A percentile compares a stretch with the other conserved stretches of the same genome.
Conservation (phyloP, 2,329 filamentous ascomycete genomes). For the Penicillium sp. region DNA sequence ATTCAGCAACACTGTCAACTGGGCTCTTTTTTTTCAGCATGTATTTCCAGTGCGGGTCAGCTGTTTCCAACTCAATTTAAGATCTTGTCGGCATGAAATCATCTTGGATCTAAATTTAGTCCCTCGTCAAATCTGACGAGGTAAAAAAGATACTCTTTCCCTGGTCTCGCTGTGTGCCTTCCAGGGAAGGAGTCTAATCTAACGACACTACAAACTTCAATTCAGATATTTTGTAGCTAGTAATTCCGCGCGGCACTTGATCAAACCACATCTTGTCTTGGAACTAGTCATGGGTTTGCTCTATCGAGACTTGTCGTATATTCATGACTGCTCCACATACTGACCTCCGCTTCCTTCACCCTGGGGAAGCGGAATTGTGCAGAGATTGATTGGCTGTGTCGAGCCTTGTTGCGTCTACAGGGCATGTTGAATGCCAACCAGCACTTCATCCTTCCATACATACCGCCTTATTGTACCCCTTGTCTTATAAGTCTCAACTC, state of each 20-base stretch:
- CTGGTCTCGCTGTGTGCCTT: constrained; percentile 12
- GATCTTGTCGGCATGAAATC: constrained; percentile 39
- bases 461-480: not conserved
- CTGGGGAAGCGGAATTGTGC: not conserved
- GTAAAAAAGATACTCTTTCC: constrained; percentile 17
- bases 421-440: no score
- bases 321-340: not conserved
- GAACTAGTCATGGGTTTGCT: not conserved
- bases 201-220: constrained; percentile 23
- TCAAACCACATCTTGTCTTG: no score
- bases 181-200: constrained; percentile 44
- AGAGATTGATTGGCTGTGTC: not conserved
- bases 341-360: not conserved
- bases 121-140: constrained; percentile 49
- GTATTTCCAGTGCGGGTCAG: constrained; percentile 42
- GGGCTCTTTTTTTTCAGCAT: constrained; percentile 41
- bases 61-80: constrained; percentile 44
- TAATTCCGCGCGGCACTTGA: not conserved
- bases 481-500: no score
- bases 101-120: constrained; percentile 24
- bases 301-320: not conserved
- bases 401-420: not conserved
- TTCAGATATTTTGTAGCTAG: not conserved
- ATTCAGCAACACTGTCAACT: constrained; percentile 25
- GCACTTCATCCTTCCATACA: no score